Evolutionary conservation across 2,329 filamentous ascomycete genomes (phyloP).

Genomic region (Scolecobasidium constrictum): DNA sequence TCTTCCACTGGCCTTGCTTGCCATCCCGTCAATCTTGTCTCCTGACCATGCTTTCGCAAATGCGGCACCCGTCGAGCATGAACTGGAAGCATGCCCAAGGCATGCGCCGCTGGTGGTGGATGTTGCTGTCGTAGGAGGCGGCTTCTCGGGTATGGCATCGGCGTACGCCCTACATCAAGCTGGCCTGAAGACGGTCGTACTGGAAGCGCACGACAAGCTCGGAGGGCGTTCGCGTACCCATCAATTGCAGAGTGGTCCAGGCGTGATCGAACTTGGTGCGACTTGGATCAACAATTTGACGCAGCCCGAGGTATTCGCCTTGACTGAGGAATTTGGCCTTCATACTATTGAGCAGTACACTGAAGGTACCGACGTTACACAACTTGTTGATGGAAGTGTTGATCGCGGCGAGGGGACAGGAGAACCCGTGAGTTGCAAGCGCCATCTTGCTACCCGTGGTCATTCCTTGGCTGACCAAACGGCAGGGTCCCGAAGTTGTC

Average conservation of each 20-base stretch:
- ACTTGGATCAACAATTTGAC: constrained; percentile 50
- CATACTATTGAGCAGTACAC: constrained; percentile 40
- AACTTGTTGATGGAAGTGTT: constrained; percentile 21
- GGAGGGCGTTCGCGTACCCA: constrained; percentile 42
- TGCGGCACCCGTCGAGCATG: too few species aligned
- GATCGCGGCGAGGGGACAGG: constrained; percentile 15
- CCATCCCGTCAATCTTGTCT: too few species aligned
- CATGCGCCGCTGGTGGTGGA: too few species aligned
- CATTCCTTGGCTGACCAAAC: background rate
- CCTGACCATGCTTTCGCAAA: too few species aligned
- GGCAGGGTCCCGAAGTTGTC: constrained; percentile 5
- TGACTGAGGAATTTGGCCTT: constrained; percentile 30
- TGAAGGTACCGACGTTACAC: constrained; percentile 31
- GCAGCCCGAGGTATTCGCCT: constrained; percentile 34
- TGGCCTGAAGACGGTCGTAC: constrained; percentile 29
- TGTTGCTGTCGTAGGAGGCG: too few species aligned
- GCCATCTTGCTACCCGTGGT: background rate
- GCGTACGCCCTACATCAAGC: too few species aligned
- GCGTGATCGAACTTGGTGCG: constrained; percentile 41
- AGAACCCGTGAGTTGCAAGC: background rate
- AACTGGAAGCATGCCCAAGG: too few species aligned
- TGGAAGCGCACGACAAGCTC: constrained; percentile 40
- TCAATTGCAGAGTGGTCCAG: constrained; percentile 21
- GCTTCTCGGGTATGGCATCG: too few species aligned
- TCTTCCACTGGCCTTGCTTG: too few species aligned